phyloP scores from a whole-genome alignment of 2,329 filamentous ascomycete species.

The Nakataea oryzae region DNA sequence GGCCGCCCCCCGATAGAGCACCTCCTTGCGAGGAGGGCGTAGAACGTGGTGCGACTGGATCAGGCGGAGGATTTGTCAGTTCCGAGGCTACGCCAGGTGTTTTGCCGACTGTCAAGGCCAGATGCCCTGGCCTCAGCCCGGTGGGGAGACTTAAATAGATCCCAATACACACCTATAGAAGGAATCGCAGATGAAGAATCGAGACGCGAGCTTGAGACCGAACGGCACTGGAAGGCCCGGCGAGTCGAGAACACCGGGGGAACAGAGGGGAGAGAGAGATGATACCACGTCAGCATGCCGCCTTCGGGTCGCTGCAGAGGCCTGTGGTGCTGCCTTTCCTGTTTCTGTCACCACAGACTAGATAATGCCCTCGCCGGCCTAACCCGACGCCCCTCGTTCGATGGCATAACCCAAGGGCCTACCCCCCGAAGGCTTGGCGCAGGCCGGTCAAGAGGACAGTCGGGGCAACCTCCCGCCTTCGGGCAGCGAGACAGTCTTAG shows the following conservation, averaged over 20 bases:
- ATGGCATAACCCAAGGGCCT: neutral
- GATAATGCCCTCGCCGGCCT: neutral
- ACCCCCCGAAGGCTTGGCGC: neutral
- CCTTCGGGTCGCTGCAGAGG: neutral
- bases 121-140: no score
- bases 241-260: neutral
- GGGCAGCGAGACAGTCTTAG: neutral
- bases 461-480: neutral
- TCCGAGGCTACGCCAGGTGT: neutral
- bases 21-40: neutral
- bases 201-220: neutral
- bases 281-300: neutral
- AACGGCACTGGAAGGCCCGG: neutral
- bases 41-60: neutral
- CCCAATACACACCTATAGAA: neutral
- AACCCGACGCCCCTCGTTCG: neutral
- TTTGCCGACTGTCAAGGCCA: neutral
- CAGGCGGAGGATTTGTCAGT: neutral
- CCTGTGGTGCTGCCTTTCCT: neutral
- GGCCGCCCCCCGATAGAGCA: neutral
- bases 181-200: neutral
- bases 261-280: no score
- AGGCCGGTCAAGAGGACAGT: neutral
- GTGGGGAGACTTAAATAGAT: neutral
- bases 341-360: neutral